Conservation (phyloP, 2,329 filamentous ascomycete species). For the Emmonsiellopsis sp. region DNA sequence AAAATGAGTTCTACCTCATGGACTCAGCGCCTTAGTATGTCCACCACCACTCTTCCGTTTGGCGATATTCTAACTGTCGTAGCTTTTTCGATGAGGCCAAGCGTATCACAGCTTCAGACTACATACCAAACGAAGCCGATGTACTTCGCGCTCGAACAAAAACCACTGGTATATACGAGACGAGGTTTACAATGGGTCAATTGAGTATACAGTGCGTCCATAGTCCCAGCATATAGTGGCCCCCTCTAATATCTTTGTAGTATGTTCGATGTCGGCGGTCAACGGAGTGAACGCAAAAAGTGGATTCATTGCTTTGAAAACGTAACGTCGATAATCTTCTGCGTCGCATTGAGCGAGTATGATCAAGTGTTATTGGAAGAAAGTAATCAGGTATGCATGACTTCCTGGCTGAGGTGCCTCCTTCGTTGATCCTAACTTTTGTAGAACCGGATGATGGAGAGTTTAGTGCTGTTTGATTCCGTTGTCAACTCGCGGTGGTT, state of each 20-base stretch:
- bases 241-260: slow-evolving; percentile 40
- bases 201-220: slow-evolving; percentile 87
- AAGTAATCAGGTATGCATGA: slow-evolving; percentile 71
- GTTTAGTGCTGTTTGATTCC: slow-evolving; percentile 88
- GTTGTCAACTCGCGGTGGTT: slow-evolving; percentile 99
- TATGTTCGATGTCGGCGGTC: slow-evolving; percentile 98
- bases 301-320: slow-evolving; percentile 99
- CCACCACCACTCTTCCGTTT: neutral
- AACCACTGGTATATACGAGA: slow-evolving; percentile 98
- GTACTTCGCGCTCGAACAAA: slow-evolving; percentile 93
- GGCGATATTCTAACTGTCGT: slow-evolving; percentile 3
- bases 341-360: slow-evolving; percentile 94
- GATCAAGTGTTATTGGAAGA: slow-evolving; percentile 95
- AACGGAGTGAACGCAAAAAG: slow-evolving; percentile 96
- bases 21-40: slow-evolving; percentile 95
- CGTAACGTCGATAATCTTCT: slow-evolving; percentile 98
- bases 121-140: slow-evolving; percentile 88
- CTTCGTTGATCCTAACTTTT: neutral
- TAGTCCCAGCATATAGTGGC: neutral
- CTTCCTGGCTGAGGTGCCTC: too few species aligned
- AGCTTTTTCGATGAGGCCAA: slow-evolving; percentile 94
- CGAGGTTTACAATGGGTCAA: slow-evolving; percentile 95
- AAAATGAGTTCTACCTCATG: slow-evolving; percentile 98
- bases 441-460: slow-evolving; percentile 99
- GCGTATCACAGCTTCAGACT: slow-evolving; percentile 74